A percentile compares a stretch with the other conserved stretches of the same genome.
Conservation (phyloP, 345 rosid genomes). For the Geranium rotundifolium region DNA sequence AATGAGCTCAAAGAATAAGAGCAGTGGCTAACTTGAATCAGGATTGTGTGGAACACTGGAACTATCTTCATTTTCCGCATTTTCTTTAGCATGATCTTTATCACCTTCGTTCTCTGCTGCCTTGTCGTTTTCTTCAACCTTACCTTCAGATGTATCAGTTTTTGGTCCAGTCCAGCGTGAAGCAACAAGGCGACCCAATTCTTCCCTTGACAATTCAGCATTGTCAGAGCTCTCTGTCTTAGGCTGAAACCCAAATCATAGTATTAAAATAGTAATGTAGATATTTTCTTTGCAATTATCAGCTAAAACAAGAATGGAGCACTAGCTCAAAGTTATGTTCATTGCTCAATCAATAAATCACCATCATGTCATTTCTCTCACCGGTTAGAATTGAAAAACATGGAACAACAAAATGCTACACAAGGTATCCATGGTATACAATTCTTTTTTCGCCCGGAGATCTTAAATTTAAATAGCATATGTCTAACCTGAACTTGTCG, state of each 20-base stretch:
- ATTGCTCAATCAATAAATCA: background rate
- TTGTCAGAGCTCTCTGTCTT: slow-evolving; percentile 33
- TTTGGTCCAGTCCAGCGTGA: slow-evolving; percentile 93
- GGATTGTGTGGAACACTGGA: background rate
- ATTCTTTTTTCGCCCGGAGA: no score
- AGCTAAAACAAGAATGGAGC: background rate
- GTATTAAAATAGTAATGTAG: background rate
- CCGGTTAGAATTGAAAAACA: background rate
- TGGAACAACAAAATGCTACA: background rate
- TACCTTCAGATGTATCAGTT: slow-evolving; percentile 20
- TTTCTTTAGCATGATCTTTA: slow-evolving; percentile 60
- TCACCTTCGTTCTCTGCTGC: slow-evolving; percentile 30
- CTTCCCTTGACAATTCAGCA: slow-evolving; percentile 71
- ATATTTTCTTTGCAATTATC: background rate
- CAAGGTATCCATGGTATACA: no score
- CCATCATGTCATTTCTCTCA: no score
- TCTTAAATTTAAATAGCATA: background rate
- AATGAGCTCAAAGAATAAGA: no score
- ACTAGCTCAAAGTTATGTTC: background rate
- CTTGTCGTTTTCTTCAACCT: slow-evolving; percentile 40
- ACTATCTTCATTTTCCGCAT: slow-evolving; percentile 16
- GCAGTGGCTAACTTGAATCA: slow-evolving; percentile 6
- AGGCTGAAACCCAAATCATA: slow-evolving; percentile 19
- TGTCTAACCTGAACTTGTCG: slow-evolving; percentile 46
- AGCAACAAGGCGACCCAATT: slow-evolving; percentile 85